Base-by-base conservation (phyloP, 352 stramenopile genomes). In the Stramenopiles sp. region DNA sequence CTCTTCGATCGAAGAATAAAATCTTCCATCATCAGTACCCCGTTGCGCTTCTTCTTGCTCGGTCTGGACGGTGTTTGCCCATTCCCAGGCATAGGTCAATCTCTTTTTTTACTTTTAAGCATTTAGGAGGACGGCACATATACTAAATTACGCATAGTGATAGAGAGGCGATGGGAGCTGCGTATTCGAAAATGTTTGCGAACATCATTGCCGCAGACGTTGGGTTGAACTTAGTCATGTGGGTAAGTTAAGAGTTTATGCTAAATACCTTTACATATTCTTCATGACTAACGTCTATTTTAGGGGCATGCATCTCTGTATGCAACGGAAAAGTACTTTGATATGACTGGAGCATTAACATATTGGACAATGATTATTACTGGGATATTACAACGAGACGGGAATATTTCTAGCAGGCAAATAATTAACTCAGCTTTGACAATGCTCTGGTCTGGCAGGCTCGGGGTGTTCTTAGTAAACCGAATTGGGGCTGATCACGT, bases 291-390 rank as follows among this genome's bases (percentile, higher is more conserved):
- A n/a, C n/a, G n/a, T n/a, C n/a, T n/a, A n/a, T n/a, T n/a, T n/a
- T n/a, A n/a, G n/a, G 39, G 39, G 14, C 39, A 55, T 55, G 4
- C 39, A 55, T 14, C 4, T 55, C 4, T 55, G 4, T 55, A 14
- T 55, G 4, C 39, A 44, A 87, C 89, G 80, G 90, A 94, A 83
- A 89, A 85, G 25, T 92, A 89, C 82, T 93, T 92, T 82, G 90
- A 95, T 83, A 84, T 94, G 76, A 93, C 89, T 25, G 90, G 90
- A 71, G 88, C 90, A n/a, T 80, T 86, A 32, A 94, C 90, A 30
- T 92, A 91, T 82, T 88, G 87, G 31, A 80, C 82, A 0, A 85
- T 93, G 32, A 89, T 88, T 32, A 81, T 90, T 30, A 81, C 90
- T 25, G 86, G 86, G 67, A 88, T 82, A 31, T 0, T 33, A 83